Evolutionary conservation across 352 stramenopile species (phyloP), one percentile per base, ranked within the genome.

Genomic region (Phytophthora nicotianae): DNA sequence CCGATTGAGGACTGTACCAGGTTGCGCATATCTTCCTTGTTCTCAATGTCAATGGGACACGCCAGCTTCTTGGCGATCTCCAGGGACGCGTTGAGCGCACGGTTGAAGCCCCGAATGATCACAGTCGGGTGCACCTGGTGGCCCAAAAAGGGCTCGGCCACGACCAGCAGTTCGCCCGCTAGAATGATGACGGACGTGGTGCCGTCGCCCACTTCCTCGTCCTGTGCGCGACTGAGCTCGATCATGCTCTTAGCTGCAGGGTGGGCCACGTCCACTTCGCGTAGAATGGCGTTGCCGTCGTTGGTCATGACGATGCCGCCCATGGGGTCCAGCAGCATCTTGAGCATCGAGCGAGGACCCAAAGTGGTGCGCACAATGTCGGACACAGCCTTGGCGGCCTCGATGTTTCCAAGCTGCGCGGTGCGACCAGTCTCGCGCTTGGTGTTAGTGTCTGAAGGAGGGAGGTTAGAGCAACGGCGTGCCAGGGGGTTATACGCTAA

Each of bases 131-230:
- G 98, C 54, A 99, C 90, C 68, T 98, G 98, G 66, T 97, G 83
- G 54, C 81, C 76, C 51, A 99, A 73, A 68, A 99, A 99, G 1
- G 96, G 97, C 82, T 99, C 97, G 2, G 97, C 97, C 24, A 98
- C 86, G 4, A 97, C 83, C 40, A 99, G 82, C 68, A 99, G 92
- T 78, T 99, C 97, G 27, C 98, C 98, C 5, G 97, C 90, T 40
- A 99, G 81, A 54, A 99, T 99, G 80, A 99, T 99, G 42, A 99
- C 98, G 29, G 95, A 99, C n/a, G 98, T 99, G 26, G 98, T 99
- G 58, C 98, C 98, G 76, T 99, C 98, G 38, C 98, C 98, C 17
- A 99, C 98, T 81, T 99, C 97, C 76, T 99, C 98, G 77, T 99
- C 97, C 81, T 99, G 98, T 6, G 97, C 96, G 43, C 97, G 83